Evolutionary conservation across 1,139 yeast genomes (phyloP), one percentile per base, ranked within the genome.

Genomic region (Kodamaea fungicola): DNA sequence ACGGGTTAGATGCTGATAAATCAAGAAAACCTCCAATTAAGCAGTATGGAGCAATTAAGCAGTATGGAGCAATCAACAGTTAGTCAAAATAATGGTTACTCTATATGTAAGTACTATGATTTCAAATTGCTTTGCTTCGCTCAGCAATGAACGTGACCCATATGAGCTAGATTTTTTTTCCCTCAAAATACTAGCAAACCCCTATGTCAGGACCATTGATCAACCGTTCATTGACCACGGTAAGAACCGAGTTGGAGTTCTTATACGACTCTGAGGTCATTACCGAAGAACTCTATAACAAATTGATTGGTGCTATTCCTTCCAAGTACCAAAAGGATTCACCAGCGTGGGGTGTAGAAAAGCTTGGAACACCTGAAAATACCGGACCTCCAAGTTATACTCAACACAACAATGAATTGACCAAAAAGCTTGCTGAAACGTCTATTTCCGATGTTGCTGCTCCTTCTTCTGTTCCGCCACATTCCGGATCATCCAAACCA

Each of bases 181-280:
- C 19, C 19, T 16, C n/a, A 16, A 16, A 85, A 84, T 0, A 65
- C 76, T 5, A 55, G 56, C 5, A 48, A 16, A 16, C 19, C 19
- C 19, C 13, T 12, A 71, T 70, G 76, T 67, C 75, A 7, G 72
- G 78, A 8, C 84, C 94, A 1, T 66, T 79, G 36, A 77, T 86
- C 43, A 87, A 86, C 64, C 79, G 95, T 53, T 85, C 96, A 3
- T 63, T 87, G 45, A 79, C 90, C 3, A 79, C 82, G 9, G 67
- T 87, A 40, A 78, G 79, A 59, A 86, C 89, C 8, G 87, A 89
- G 57, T 74, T 89, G 37, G 96, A 87, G 57, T 88, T 88, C 56
- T 69, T 89, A 37, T 67, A 64, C 37, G 96, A 87, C 50, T 83
- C 94, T 1, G 80, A 82, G 32, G 94, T 87, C 35, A 79, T 89